Evolutionary conservation across 164 flowering plant genomes (phyloP).

Genomic region (Chimonanthus salicifolius): DNA sequence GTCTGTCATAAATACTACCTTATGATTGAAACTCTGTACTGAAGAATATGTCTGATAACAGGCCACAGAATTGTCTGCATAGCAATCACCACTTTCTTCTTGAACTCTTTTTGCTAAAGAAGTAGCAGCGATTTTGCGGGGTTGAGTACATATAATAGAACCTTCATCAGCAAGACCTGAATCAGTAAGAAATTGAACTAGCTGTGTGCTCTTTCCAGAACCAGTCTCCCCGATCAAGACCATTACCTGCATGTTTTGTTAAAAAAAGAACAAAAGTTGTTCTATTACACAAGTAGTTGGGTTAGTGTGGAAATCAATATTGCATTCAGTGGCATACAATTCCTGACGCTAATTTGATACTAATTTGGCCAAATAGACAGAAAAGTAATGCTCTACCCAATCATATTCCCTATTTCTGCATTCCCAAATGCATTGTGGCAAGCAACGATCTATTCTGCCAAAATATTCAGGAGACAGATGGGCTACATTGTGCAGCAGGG

Average conservation of each 20-base stretch:
- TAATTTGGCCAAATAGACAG: not conserved
- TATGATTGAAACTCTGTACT: slow-evolving; percentile 30
- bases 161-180: slow-evolving; percentile 45
- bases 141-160: slow-evolving; percentile 85
- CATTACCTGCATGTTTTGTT: slow-evolving; percentile 39
- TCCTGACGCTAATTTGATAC: no score
- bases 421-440: not conserved
- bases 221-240: slow-evolving; percentile 97
- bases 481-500: not conserved
- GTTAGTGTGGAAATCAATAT: no score
- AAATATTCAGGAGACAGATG: no score
- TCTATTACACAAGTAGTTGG: not conserved
- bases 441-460: not conserved
- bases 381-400: not conserved
- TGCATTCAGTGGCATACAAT: not conserved
- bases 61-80: slow-evolving; percentile 39
- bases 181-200: slow-evolving; percentile 90
- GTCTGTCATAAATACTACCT: slow-evolving; percentile 76
- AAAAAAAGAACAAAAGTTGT: not conserved
- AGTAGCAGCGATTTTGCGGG: slow-evolving; percentile 85
- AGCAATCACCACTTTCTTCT: slow-evolving; percentile 80
- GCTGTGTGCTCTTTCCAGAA: slow-evolving; percentile 96
- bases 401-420: not conserved
- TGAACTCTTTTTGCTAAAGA: slow-evolving; percentile 78
- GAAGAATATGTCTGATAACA: slow-evolving; percentile 57